Conservation (phyloP, 2,329 filamentous ascomycete genomes). For the Allantophomopsis lycopodina region DNA sequence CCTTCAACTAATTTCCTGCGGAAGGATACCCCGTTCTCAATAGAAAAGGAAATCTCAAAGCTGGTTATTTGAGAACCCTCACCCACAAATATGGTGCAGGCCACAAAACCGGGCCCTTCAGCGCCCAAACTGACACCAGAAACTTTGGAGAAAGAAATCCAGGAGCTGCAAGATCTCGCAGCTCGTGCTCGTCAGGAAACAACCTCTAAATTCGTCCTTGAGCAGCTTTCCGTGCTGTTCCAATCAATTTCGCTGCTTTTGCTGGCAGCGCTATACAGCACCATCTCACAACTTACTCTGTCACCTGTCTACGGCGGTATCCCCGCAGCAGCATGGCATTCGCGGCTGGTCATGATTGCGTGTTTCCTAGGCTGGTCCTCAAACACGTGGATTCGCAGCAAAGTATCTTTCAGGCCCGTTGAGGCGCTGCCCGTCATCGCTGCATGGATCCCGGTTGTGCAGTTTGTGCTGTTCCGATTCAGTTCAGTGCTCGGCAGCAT, state of each 20-base stretch:
- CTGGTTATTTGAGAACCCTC: no score
- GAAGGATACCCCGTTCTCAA: no score
- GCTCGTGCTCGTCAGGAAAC: slow-evolving; percentile 18
- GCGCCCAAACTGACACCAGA: slow-evolving; percentile 5
- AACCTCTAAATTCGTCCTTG: slow-evolving; percentile 12
- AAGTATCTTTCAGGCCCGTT: slow-evolving; percentile 32
- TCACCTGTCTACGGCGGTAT: slow-evolving; percentile 84
- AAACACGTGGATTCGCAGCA: slow-evolving; percentile 39
- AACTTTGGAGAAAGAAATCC: slow-evolving; percentile 18
- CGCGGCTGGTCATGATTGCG: slow-evolving; percentile 47
- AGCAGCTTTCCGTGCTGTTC: slow-evolving; percentile 14
- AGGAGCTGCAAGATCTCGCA: slow-evolving; percentile 17
- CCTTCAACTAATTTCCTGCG: no score
- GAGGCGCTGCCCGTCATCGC: slow-evolving; percentile 58
- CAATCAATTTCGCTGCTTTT: slow-evolving; percentile 30
- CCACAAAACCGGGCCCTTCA: no score
- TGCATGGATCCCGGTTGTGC: slow-evolving; percentile 58
- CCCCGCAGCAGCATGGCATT: slow-evolving; percentile 60
- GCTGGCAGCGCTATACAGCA: slow-evolving; percentile 50
- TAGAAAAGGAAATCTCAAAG: no score
- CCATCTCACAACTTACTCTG: slow-evolving; percentile 61
- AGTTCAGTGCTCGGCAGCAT: slow-evolving; percentile 53
- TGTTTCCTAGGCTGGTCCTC: slow-evolving; percentile 61
- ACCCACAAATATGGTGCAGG: no score
- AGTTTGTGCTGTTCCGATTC: slow-evolving; percentile 55